Evolutionary conservation across 2,329 filamentous ascomycete genomes (phyloP), one percentile per base, ranked within the genome.

Genomic region (Fusarium domesticum): DNA sequence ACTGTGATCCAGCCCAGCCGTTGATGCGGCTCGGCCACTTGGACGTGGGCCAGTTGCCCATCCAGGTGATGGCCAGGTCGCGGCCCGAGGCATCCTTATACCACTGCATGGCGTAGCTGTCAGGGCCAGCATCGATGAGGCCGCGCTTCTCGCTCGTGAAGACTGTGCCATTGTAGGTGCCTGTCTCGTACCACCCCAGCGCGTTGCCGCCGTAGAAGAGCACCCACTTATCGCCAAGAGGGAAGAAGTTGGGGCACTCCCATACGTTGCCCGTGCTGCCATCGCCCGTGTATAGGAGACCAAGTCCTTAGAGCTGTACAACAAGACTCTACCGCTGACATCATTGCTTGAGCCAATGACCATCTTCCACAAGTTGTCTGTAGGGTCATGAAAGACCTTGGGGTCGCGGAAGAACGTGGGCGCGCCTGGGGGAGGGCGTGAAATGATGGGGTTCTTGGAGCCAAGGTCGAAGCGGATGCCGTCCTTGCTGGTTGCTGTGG

Each of bases 81-180:
- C 58, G 61, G 1, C 62, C 62, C 5, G 49, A 35, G 17, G 55
- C 51, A 42, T 64, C 62, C 33, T 56, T 43, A 47, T 62, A 64
- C 62, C 60, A 62, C 47, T 64, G 62, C 51, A 54, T 57, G 4
- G 62, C 57, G 37, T 61, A 61, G 45, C 54, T 59, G n/a, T 51
- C 50, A 30, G 59, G 59, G 20, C 59, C 57, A 30, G 46, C 50
- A 34, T 61, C 56, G 14, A 61, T 18, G 18, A 58, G 53, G 2
- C 56, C 59, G 6, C 43, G 49, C 46, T 58, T 59, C 43, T 60
- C 56, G 46, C 53, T 54, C 12, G 19, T 54, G 39, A 61, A 60
- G 5, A 42, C 34, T 5, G 41, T 42, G 4, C 58, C 56, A 33
- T 60, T 51, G 38, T 52, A 60, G 12, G 50, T 52, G 32, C 56